These are phyloP conservation scores for Penicillium turbatum DNA, from an alignment of 495 filamentous ascomycete species.

Conservation along the genomic window DNA sequence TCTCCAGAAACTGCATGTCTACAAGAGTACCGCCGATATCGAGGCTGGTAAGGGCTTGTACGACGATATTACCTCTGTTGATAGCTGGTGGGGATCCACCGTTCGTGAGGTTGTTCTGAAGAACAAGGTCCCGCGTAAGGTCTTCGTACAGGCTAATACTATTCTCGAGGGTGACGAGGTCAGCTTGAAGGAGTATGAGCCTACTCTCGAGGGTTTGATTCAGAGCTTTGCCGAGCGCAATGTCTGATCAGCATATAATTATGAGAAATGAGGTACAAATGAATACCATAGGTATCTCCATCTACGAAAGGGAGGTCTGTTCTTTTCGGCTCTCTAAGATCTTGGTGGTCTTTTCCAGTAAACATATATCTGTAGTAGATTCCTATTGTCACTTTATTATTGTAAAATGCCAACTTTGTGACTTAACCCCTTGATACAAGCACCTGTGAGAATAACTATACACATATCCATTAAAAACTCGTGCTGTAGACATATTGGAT, in stretches of 20 bases:
- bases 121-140: constrained; percentile 88
- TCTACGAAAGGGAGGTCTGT: too few relatives aligned
- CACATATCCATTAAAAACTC: too few relatives aligned
- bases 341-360: too few relatives aligned
- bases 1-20: constrained; percentile 86
- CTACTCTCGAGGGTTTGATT: constrained; percentile 79
- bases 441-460: too few relatives aligned
- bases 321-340: too few relatives aligned
- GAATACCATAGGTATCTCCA: not conserved
- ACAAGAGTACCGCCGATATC: constrained; percentile 85
- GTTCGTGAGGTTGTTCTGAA: constrained; percentile 73
- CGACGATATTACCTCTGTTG: constrained; percentile 73
- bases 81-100: constrained; percentile 72
- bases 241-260: constrained; percentile 34
- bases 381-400: too few relatives aligned
- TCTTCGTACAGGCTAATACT: constrained; percentile 95
- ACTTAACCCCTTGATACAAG: too few relatives aligned
- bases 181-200: constrained; percentile 82
- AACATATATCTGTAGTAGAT: too few relatives aligned
- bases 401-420: too few relatives aligned
- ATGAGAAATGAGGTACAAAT: constrained; percentile 2
- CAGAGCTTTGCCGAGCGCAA: constrained; percentile 83
- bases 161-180: constrained; percentile 69
- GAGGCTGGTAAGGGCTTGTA: constrained; percentile 72
- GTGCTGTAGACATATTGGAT: too few relatives aligned